These are phyloP conservation scores for Hypholoma fasciculare DNA, from an alignment of 768 basidiomycete species.

Conservation along the genomic window DNA sequence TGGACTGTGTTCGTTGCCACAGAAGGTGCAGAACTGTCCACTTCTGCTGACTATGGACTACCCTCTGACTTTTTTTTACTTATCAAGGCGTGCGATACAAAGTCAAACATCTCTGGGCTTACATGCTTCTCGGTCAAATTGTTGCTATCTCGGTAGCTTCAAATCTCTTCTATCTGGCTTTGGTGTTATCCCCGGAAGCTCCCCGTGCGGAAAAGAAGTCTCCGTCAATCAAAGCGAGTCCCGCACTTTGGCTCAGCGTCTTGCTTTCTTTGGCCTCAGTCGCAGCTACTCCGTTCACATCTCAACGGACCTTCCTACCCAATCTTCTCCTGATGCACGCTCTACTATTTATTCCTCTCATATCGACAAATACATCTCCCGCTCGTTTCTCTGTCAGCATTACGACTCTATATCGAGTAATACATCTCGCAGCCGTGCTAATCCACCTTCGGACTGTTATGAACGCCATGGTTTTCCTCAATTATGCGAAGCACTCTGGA, in stretches of 20 bases:
- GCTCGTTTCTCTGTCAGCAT: constrained; percentile 21
- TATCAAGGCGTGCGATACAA: constrained; percentile 31
- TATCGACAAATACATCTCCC: constrained; percentile 19
- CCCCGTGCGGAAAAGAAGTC: constrained; percentile 10
- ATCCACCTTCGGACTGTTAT: constrained; percentile 36
- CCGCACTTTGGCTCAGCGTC: constrained; percentile 40
- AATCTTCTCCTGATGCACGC: constrained; percentile 65
- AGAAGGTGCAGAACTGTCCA: constrained; percentile 42
- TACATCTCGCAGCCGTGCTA: constrained; percentile 28
- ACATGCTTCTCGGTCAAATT: constrained; percentile 72
- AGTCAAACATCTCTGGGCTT: constrained; percentile 59
- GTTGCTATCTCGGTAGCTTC: constrained; percentile 71
- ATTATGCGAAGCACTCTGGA: constrained; percentile 9
- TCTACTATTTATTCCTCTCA: constrained; percentile 53
- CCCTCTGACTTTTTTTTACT: background rate
- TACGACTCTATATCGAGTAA: constrained; percentile 35
- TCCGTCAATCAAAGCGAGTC: constrained; percentile 11
- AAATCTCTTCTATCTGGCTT: constrained; percentile 59
- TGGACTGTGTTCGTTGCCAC: constrained; percentile 53
- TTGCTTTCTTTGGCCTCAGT: constrained; percentile 46
- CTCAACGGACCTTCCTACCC: constrained; percentile 47
- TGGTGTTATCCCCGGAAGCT: constrained; percentile 35
- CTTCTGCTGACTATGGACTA: background rate
- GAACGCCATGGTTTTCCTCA: constrained; percentile 22
- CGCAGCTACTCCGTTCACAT: constrained; percentile 41